Conservation (phyloP, 2,329 filamentous ascomycete species). For the Arthrinium phaeospermum region DNA sequence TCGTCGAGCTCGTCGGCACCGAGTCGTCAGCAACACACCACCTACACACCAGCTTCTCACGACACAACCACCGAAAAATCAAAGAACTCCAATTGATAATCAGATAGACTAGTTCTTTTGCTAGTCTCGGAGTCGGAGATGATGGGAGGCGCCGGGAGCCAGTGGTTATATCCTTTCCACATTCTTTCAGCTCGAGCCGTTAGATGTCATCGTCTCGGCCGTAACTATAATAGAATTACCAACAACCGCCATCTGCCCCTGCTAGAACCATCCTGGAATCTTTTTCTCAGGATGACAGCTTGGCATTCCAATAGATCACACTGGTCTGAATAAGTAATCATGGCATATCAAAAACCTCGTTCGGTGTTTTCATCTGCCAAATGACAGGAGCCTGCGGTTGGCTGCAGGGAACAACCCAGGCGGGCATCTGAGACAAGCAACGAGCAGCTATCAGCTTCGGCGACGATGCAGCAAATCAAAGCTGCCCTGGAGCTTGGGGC, state of each 20-base stretch:
- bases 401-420: slow-evolving; percentile 10
- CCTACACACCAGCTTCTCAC: background rate
- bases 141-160: background rate
- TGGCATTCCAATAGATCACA: background rate
- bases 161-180: slow-evolving; percentile 14
- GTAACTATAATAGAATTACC: background rate
- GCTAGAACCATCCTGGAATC: background rate
- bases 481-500: background rate
- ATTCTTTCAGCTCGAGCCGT: background rate
- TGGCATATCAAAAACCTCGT: background rate
- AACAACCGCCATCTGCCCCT: background rate
- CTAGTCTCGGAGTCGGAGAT: background rate
- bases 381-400: background rate
- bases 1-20: background rate
- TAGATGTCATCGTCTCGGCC: slow-evolving; percentile 11
- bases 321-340: background rate
- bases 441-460: slow-evolving; percentile 1
- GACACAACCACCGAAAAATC: background rate
- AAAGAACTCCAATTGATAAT: no score
- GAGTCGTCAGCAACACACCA: background rate
- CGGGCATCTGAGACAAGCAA: background rate
- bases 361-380: background rate
- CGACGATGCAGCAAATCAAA: slow-evolving; percentile 18
- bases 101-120: background rate
- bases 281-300: no score